Evolutionary conservation across 176 grass and related monocot species (phyloP), one percentile per base, ranked within the genome.

Genomic region (Oryza glumipatula): DNA sequence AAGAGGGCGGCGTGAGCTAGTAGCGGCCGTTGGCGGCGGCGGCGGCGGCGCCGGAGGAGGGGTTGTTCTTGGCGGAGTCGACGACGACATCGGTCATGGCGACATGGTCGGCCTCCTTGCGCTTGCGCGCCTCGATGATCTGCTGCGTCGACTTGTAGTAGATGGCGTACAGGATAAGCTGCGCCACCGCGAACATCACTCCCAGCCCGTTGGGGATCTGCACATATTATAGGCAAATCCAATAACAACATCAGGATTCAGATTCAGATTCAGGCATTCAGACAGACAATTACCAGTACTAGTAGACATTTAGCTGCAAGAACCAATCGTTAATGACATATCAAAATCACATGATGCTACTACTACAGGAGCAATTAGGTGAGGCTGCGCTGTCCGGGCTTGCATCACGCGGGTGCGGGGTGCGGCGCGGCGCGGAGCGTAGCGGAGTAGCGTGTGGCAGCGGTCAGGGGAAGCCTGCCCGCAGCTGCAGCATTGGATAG

Each of bases 201-300:
- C 96, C 96, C 2, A 96, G 81, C 1, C 88, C 89, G 63, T 99
- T 99, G 1, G 96, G 96, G 54, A 99, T 99, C 96, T 99, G 88
- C 73, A 75, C 1, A 6, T 52, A 56, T 56, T 21, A 56, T 35
- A 35, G 33, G 43, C 9, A 51, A 6, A 63, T 58, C 58, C 58
- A 23, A 63, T 0, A 63, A 11, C 58, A 1, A 1, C n/a, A 22
- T 63, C n/a, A 32, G 30, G 30, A 32, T 32, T 32, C 30, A 63
- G 21, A 56, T 56, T 56, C 16, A 56, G 52, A 61, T n/a, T 61
- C 56, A 54, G 15, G 13, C 51, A 54, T 22, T 19, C 51, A n/a
- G n/a, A n/a, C 7, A n/a, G 56, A 9, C 21, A 22, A 7, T 44
- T 9, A 41, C 2, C 35, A 36, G 39, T 39, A 39, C 38, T 41